A percentile compares a stretch with the other conserved stretches of the same genome.
Evolutionary conservation across 306 rosid species (phyloP).

Genomic region (Sicyos edulis): DNA sequence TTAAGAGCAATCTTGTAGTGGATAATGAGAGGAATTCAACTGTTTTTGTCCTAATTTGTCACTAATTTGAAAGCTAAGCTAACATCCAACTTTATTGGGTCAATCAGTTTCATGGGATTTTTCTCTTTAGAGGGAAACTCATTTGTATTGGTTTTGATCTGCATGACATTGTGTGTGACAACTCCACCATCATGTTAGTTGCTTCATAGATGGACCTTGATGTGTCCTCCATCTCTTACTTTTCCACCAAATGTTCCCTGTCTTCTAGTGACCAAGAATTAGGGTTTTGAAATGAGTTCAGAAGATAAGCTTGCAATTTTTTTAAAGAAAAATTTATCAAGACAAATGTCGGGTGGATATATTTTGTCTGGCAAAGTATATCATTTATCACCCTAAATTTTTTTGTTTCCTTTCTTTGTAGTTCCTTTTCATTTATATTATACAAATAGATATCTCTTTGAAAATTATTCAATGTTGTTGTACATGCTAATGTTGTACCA

Average conservation of each 20-base stretch:
- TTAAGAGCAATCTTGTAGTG: conserved; percentile 29
- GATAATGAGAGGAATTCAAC: conserved; percentile 33
- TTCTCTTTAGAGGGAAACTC: conserved; percentile 14
- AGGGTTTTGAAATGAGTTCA: conserved; percentile 10
- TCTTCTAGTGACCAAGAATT: conserved; percentile 23
- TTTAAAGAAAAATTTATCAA: neutral
- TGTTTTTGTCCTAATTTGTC: conserved; percentile 30
- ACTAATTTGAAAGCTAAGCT: conserved; percentile 16
- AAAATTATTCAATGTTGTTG: conserved; percentile 1
- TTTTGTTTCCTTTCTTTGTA: neutral
- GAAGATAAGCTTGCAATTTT: conserved; percentile 16
- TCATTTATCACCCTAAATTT: neutral
- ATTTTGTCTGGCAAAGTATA: conserved; percentile 19
- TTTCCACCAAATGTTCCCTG: conserved; percentile 32
- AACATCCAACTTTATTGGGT: conserved; percentile 41
- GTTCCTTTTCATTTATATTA: neutral
- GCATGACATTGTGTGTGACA: conserved; percentile 39
- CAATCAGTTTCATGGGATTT: conserved; percentile 41
- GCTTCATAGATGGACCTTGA: conserved; percentile 37
- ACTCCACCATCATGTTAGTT: conserved; percentile 51
- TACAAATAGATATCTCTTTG: neutral
- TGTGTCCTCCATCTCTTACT: conserved; percentile 28
- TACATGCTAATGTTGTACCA: neutral
- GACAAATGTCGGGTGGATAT: conserved; percentile 13
- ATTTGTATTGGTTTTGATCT: conserved; percentile 25